Evolutionary conservation across 768 basidiomycete species (phyloP), one percentile per base, ranked within the genome.

Genomic region (Lactarius sanguifluus): DNA sequence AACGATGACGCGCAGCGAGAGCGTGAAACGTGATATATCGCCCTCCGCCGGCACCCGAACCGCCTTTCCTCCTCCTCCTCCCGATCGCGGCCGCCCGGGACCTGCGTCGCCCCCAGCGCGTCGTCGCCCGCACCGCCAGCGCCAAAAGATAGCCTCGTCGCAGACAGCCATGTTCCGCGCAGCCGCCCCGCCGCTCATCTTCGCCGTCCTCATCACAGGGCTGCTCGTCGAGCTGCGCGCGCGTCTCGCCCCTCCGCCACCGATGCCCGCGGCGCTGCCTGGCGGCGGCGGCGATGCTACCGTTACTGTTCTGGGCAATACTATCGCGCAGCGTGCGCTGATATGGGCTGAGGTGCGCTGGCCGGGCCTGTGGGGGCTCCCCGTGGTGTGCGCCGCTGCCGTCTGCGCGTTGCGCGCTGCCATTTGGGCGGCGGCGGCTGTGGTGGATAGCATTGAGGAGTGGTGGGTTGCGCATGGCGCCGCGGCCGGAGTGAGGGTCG

Each of bases 291-390:
- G 1, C 34, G 34, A 8, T 0, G 10, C 36, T 41, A 41, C 38
- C 28, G 50, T 67, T 20, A 50, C 66, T 1, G 18, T 55, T 12
- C 57, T 2, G 0, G 66, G 61, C 4, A 32, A 45, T 25, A 59
- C 66, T 4, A 8, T 18, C 30, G 40, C 50, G 66, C 61, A 67
- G 52, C 50, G 62, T 7, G 66, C 15, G 41, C 52, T 67, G 8
- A 28, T 67, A n/a, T 67, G 66, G 66, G 66, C 66, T 12, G 66
- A 63, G 52, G 32, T 41, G 50, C 62, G 32, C 47, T 67, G 66
- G 66, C 57, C 66, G 3, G 62, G 66, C 25, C 5, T 32, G 20
- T 67, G 66, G 66, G 61, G 40, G 20, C 57, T 67, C 13, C 66
- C 62, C 3, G 43, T 55, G 41, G 43, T 59, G 20, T 67, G 66